phyloP scores from a whole-genome alignment of 2,329 filamentous ascomycete genomes.

The Stagonosporopsis tanaceti region DNA sequence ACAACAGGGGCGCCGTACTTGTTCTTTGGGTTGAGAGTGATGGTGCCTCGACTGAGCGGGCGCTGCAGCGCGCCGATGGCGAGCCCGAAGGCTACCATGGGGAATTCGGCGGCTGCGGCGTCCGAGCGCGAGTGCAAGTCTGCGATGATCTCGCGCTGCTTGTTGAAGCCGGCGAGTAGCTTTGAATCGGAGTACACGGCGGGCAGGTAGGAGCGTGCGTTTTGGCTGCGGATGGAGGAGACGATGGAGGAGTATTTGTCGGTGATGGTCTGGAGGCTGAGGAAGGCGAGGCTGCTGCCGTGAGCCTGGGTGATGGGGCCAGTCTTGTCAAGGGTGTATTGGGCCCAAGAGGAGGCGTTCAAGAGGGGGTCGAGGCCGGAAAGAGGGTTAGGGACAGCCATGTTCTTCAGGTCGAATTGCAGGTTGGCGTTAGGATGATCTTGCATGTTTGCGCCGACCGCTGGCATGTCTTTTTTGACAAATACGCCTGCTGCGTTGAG shows the following conservation, averaged over 20 bases:
- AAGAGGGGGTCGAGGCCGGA: slow-evolving; percentile 34
- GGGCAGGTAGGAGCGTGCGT: slow-evolving; percentile 28
- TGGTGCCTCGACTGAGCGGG: slow-evolving; percentile 46
- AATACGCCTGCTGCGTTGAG: slow-evolving; percentile 34
- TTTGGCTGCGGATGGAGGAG: slow-evolving; percentile 29
- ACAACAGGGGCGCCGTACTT: slow-evolving; percentile 43
- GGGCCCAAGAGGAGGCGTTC: slow-evolving; percentile 34
- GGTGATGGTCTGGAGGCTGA: slow-evolving; percentile 28
- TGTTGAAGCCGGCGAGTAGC: slow-evolving; percentile 31
- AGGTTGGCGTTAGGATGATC: slow-evolving; percentile 39
- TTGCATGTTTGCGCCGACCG: slow-evolving; percentile 46
- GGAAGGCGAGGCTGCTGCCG: slow-evolving; percentile 34
- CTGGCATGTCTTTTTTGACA: slow-evolving; percentile 38
- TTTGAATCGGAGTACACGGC: slow-evolving; percentile 26
- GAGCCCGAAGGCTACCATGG: slow-evolving; percentile 36
- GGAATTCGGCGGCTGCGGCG: slow-evolving; percentile 45
- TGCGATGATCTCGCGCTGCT: slow-evolving; percentile 38
- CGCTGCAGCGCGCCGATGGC: slow-evolving; percentile 33
- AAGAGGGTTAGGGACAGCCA: slow-evolving; percentile 29
- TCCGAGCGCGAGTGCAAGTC: slow-evolving; percentile 28
- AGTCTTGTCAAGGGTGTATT: slow-evolving; percentile 37
- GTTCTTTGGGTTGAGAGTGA: slow-evolving; percentile 48
- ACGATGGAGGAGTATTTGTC: slow-evolving; percentile 29
- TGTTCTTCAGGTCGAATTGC: slow-evolving; percentile 33
- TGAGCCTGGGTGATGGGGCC: slow-evolving; percentile 41